A percentile compares a stretch with the other conserved stretches of the same genome.
Conservation (phyloP, 129 eudicot species). For the Smallanthus sonchifolius region DNA sequence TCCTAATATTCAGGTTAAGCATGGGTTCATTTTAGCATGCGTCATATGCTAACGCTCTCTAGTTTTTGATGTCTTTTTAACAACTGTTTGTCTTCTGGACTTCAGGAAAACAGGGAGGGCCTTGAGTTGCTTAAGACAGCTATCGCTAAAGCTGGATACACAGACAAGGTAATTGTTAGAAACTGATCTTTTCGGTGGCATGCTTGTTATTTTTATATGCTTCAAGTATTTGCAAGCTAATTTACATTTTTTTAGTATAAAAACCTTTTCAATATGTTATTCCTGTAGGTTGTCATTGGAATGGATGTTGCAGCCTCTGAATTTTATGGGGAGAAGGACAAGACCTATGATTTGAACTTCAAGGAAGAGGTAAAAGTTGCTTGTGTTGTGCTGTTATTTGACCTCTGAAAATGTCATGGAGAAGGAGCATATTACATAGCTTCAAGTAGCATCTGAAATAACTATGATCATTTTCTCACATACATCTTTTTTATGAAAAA, state of each 20-base stretch:
- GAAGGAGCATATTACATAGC: neutral
- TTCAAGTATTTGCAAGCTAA: neutral
- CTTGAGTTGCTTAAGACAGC: constrained; percentile 52
- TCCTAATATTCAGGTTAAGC: constrained; percentile 85
- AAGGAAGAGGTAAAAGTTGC: constrained; percentile 52
- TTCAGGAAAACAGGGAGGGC: constrained; percentile 59
- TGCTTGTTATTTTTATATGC: neutral
- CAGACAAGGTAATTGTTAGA: constrained; percentile 39
- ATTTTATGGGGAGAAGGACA: constrained; percentile 40
- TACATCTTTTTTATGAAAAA: neutral
- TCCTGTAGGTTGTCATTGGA: constrained; percentile 58
- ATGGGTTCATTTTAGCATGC: neutral
- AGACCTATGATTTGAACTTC: constrained; percentile 50
- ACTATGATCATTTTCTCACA: neutral
- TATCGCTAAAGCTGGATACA: constrained; percentile 55
- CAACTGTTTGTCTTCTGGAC: neutral
- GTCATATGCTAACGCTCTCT: neutral
- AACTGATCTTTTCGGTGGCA: neutral
- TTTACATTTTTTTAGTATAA: neutral
- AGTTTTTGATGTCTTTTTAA: neutral
- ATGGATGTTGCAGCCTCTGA: constrained; percentile 70
- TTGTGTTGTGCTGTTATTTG: neutral
- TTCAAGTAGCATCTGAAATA: neutral
- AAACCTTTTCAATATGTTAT: neutral
- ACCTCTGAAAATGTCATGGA: neutral